These are phyloP conservation scores for Dillenia suffruticosa DNA, from an alignment of 164 flowering plant genomes.

Conservation along the genomic window DNA sequence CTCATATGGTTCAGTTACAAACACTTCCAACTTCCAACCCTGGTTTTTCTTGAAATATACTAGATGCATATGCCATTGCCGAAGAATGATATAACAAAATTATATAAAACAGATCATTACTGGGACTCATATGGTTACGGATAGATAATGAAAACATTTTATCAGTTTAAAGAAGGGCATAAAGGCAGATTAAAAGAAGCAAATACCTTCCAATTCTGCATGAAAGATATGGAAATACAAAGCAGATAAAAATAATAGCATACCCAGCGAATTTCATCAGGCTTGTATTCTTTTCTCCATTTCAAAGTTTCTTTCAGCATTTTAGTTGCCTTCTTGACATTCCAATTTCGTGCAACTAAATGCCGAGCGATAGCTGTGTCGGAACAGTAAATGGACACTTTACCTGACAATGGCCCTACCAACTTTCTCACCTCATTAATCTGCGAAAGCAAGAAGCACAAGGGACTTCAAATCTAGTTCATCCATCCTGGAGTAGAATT, in stretches of 20 bases:
- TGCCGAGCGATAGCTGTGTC: constrained; percentile 69
- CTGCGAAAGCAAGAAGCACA: constrained; percentile 31
- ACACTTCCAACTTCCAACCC: too few relatives aligned
- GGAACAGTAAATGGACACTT: constrained; percentile 58
- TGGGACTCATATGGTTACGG: too few relatives aligned
- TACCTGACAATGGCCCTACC: constrained; percentile 56
- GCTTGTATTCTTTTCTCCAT: constrained; percentile 82
- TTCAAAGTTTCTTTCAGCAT: constrained; percentile 85
- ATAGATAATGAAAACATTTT: too few relatives aligned
- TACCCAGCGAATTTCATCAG: constrained; percentile 97
- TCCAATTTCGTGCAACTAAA: constrained; percentile 76
- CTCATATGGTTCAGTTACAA: too few relatives aligned
- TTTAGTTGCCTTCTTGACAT: constrained; percentile 81
- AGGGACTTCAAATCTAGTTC: neutral
- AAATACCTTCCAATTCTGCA: too few relatives aligned
- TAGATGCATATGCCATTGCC: too few relatives aligned
- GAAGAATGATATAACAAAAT: too few relatives aligned
- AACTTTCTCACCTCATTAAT: constrained; percentile 63
- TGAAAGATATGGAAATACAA: neutral
- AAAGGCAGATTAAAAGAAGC: too few relatives aligned
- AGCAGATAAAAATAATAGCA: constrained; percentile 1
- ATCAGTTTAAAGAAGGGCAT: too few relatives aligned
- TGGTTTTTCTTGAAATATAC: too few relatives aligned
- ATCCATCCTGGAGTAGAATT: neutral
- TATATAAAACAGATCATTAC: too few relatives aligned